Percentiles rank a stretch among this genome's conserved stretches.
These are phyloP conservation scores for Ogataea populi-albae DNA, from an alignment of 805 yeast genomes.

Conservation along the genomic window DNA sequence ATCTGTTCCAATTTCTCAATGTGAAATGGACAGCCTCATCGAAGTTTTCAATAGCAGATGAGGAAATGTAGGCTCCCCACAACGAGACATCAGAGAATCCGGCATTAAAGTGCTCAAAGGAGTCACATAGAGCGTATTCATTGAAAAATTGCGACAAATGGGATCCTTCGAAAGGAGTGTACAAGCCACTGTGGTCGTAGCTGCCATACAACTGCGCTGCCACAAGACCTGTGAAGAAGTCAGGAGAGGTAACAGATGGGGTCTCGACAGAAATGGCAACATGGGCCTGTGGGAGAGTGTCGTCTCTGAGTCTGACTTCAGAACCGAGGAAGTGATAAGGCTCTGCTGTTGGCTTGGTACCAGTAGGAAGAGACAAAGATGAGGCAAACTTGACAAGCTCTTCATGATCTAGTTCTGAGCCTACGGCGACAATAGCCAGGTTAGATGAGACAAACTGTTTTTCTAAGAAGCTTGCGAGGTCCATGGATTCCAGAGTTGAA, in stretches of 20 bases:
- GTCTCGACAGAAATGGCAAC: conserved; percentile 73
- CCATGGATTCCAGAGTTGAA: conserved; percentile 53
- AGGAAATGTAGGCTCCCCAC: conserved; percentile 76
- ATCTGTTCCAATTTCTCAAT: conserved; percentile 85
- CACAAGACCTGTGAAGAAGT: conserved; percentile 68
- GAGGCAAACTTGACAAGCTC: conserved; percentile 66
- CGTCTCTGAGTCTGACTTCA: conserved; percentile 85
- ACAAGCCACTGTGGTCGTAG: conserved; percentile 52
- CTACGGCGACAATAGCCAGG: conserved; percentile 64
- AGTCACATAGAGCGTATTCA: conserved; percentile 71
- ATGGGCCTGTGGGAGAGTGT: conserved; percentile 78
- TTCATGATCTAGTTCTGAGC: conserved; percentile 64
- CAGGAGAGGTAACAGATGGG: conserved; percentile 60
- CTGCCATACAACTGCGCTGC: conserved; percentile 64
- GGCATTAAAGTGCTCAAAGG: conserved; percentile 66
- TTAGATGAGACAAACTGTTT: conserved; percentile 61
- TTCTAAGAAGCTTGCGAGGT: conserved; percentile 53
- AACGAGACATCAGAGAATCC: conserved; percentile 77
- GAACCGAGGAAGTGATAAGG: conserved; percentile 76
- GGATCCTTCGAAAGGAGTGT: conserved; percentile 58
- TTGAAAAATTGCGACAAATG: conserved; percentile 66
- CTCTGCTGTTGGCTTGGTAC: conserved; percentile 45
- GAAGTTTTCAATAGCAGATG: conserved; percentile 54
- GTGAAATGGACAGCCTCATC: conserved; percentile 82
- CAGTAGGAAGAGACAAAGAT: conserved; percentile 46